Evolutionary conservation across 1,139 yeast genomes (phyloP).

Genomic region (Geotrichum australiense): DNA sequence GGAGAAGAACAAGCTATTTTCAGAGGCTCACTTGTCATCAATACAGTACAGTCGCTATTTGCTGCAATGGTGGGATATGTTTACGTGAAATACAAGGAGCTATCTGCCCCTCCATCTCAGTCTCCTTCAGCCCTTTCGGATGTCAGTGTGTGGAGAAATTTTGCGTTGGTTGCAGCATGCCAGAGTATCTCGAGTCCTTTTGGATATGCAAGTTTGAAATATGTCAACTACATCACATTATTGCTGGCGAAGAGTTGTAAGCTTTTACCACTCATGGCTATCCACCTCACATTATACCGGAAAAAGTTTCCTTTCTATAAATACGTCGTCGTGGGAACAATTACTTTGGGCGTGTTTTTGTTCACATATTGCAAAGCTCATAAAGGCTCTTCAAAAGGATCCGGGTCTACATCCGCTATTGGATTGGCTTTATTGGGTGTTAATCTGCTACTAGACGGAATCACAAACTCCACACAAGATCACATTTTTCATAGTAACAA

Average conservation of each 20-base stretch:
- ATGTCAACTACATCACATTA: slow-evolving; percentile 80
- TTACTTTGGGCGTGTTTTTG: slow-evolving; percentile 73
- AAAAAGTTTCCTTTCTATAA: slow-evolving; percentile 69
- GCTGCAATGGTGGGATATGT: slow-evolving; percentile 63
- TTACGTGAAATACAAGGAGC: slow-evolving; percentile 42
- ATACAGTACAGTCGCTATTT: slow-evolving; percentile 62
- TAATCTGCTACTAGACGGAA: slow-evolving; percentile 78
- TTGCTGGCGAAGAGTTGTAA: slow-evolving; percentile 90
- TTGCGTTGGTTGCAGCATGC: slow-evolving; percentile 62
- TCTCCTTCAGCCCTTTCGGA: slow-evolving; percentile 10
- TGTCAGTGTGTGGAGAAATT: slow-evolving; percentile 35
- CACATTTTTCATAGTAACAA: slow-evolving; percentile 51
- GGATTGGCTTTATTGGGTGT: slow-evolving; percentile 56
- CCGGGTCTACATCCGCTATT: slow-evolving; percentile 29
- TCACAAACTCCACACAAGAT: slow-evolving; percentile 92
- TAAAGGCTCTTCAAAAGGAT: slow-evolving; percentile 11
- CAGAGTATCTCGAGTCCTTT: slow-evolving; percentile 79
- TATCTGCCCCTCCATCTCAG: no score
- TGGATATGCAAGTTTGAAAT: slow-evolving; percentile 65
- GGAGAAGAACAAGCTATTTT: slow-evolving; percentile 53
- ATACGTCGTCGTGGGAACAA: slow-evolving; percentile 64
- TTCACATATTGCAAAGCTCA: slow-evolving; percentile 52
- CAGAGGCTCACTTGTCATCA: slow-evolving; percentile 70
- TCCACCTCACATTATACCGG: slow-evolving; percentile 68
- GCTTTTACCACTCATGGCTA: slow-evolving; percentile 77